Conservation (phyloP, 2,329 filamentous ascomycete species). For the Ophiostoma triangulosporum region DNA sequence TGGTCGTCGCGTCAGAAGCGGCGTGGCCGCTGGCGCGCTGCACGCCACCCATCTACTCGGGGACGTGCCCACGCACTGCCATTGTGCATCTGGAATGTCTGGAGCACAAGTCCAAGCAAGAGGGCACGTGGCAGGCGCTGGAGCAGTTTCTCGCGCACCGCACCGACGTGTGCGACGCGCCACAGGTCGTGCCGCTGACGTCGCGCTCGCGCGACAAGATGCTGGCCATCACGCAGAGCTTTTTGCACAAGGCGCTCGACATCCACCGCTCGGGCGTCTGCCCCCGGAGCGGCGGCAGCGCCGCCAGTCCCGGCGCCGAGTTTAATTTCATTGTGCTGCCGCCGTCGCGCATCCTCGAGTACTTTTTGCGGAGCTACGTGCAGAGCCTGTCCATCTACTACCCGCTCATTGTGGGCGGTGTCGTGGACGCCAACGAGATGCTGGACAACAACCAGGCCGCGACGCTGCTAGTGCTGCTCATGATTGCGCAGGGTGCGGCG, state of each 20-base stretch:
- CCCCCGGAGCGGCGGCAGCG: constrained; percentile 19
- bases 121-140: constrained; percentile 32
- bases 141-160: constrained; percentile 28
- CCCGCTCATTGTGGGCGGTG: constrained; percentile 44
- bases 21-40: constrained; percentile 39
- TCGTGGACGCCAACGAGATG: constrained; percentile 53
- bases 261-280: constrained; percentile 43
- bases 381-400: constrained; percentile 55
- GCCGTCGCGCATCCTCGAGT: constrained; percentile 51
- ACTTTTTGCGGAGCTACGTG: constrained; percentile 52
- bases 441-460: constrained; percentile 53
- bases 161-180: constrained; percentile 21
- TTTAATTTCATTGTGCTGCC: constrained; percentile 54
- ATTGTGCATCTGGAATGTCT: constrained; percentile 38
- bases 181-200: constrained; percentile 31
- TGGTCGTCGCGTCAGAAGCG: constrained; percentile 33
- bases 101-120: constrained; percentile 35
- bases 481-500: constrained; percentile 59
- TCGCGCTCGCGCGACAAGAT: constrained; percentile 50
- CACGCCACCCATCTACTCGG: constrained; percentile 31
- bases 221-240: constrained; percentile 57
- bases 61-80: constrained; percentile 33
- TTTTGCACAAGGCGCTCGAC: constrained; percentile 56
- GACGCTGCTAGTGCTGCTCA: constrained; percentile 51
- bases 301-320: constrained; percentile 23